phyloP scores from a whole-genome alignment of 768 basidiomycete genomes.

The Boletus vermiculosoides region DNA sequence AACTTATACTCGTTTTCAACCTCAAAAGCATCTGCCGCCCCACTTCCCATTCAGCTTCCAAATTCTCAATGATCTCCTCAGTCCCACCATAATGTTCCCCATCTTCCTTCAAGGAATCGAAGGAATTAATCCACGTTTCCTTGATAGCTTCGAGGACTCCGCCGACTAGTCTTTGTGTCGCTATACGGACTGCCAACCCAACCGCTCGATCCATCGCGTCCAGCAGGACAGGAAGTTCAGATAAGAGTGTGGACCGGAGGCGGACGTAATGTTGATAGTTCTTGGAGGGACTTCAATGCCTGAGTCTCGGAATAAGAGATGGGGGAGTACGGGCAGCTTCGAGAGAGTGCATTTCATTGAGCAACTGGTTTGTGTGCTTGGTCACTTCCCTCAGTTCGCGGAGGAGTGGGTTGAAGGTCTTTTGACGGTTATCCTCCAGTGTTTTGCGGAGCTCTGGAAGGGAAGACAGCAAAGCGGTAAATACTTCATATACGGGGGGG shows the following conservation, averaged over 20 bases:
- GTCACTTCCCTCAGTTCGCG: slow-evolving; percentile 53
- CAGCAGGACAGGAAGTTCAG: slow-evolving; percentile 61
- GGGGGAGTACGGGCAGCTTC: slow-evolving; percentile 59
- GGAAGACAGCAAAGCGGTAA: slow-evolving; percentile 48
- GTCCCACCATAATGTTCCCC: slow-evolving; percentile 60
- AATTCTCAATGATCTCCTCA: slow-evolving; percentile 60
- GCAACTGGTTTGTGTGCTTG: slow-evolving; percentile 54
- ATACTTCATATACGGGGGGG: slow-evolving; percentile 54
- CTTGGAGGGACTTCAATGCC: slow-evolving; percentile 46
- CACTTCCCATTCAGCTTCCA: slow-evolving; percentile 57
- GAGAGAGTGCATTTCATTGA: slow-evolving; percentile 66
- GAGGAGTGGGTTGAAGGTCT: slow-evolving; percentile 52
- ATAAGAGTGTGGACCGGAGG: slow-evolving; percentile 62
- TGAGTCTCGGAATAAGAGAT: slow-evolving; percentile 35
- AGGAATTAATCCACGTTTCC: slow-evolving; percentile 49
- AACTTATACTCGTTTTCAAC: not conserved
- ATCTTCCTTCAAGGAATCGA: slow-evolving; percentile 36
- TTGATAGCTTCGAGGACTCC: slow-evolving; percentile 43
- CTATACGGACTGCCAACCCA: slow-evolving; percentile 42
- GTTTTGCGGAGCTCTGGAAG: slow-evolving; percentile 37
- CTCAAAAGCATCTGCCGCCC: not conserved
- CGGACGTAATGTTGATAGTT: slow-evolving; percentile 49
- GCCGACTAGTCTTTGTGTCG: slow-evolving; percentile 39
- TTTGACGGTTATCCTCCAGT: slow-evolving; percentile 48
- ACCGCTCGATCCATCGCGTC: slow-evolving; percentile 54